Evolutionary conservation across 2,329 filamentous ascomycete species (phyloP).

Genomic region (Biscogniauxia sp.): DNA sequence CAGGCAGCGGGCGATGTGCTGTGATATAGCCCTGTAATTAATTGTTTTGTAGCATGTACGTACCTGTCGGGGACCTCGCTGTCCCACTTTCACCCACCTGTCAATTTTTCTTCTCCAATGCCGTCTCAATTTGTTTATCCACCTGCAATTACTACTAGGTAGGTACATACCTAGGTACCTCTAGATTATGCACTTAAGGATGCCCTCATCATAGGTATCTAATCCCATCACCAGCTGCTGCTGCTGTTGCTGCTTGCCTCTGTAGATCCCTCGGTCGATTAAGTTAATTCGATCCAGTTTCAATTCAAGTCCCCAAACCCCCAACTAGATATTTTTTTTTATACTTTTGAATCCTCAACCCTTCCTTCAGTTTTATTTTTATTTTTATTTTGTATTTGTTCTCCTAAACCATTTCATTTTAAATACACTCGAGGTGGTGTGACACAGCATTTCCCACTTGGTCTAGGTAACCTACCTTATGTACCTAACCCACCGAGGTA

Average conservation of each 20-base stretch:
- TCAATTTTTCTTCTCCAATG: not conserved
- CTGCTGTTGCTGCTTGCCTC: no score
- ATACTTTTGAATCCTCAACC: constrained; percentile 4
- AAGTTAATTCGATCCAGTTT: not conserved
- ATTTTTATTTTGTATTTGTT: no score
- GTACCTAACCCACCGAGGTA: no score
- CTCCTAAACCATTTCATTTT: no score
- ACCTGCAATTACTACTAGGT: not conserved
- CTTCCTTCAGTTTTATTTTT: no score
- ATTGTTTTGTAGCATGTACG: not conserved
- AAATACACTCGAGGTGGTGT: no score
- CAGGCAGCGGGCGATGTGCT: not conserved
- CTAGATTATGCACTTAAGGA: no score
- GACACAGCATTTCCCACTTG: not conserved
- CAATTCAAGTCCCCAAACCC: not conserved
- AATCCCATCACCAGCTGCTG: no score
- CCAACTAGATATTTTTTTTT: not conserved
- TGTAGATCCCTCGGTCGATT: not conserved
- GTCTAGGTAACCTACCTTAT: no score
- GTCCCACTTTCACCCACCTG: not conserved
- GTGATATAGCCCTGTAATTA: not conserved
- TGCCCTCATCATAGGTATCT: no score
- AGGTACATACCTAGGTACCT: no score
- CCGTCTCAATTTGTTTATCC: not conserved
- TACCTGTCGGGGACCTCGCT: not conserved